Conservation (phyloP, 345 rosid genomes). For the Stellera chamaejasme region DNA sequence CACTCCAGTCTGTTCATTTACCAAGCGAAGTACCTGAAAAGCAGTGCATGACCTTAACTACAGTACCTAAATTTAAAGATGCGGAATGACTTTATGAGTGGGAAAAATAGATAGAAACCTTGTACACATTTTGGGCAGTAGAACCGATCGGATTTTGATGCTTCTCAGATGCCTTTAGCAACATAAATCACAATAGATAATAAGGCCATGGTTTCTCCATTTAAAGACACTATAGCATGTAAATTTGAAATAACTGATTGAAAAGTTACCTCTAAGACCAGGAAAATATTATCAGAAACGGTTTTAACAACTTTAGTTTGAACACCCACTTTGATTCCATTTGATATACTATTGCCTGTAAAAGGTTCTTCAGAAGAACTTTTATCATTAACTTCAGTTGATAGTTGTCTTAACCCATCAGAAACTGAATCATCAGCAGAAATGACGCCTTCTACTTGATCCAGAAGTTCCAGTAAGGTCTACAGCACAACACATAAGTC, state of each 20-base stretch:
- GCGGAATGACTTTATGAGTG: neutral
- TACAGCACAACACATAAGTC: conserved; percentile 19
- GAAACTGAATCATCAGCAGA: conserved; percentile 50
- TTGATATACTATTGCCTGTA: conserved; percentile 12
- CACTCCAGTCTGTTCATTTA: conserved; percentile 83
- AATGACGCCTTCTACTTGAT: conserved; percentile 92
- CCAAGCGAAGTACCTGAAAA: conserved; percentile 81
- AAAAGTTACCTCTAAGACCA: conserved; percentile 74
- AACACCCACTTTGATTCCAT: conserved; percentile 19
- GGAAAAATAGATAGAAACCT: conserved; percentile 39
- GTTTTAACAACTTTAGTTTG: conserved; percentile 16
- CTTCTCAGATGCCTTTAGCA: conserved; percentile 69
- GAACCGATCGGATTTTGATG: conserved; percentile 26
- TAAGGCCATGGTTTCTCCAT: conserved; percentile 1
- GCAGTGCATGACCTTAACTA: conserved; percentile 14
- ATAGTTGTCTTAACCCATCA: conserved; percentile 22
- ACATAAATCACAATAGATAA: conserved; percentile 7
- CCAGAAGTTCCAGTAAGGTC: conserved; percentile 86
- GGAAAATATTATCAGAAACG: conserved; percentile 38
- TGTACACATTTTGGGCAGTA: conserved; percentile 37
- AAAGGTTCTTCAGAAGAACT: conserved; percentile 18
- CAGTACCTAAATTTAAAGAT: conserved; percentile 3
- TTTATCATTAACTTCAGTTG: conserved; percentile 29
- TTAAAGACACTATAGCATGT: conserved; percentile 5
- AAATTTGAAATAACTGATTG: neutral